Base-by-base conservation (phyloP, 73 alveolate genomes). In the Blepharisma japonicum region DNA sequence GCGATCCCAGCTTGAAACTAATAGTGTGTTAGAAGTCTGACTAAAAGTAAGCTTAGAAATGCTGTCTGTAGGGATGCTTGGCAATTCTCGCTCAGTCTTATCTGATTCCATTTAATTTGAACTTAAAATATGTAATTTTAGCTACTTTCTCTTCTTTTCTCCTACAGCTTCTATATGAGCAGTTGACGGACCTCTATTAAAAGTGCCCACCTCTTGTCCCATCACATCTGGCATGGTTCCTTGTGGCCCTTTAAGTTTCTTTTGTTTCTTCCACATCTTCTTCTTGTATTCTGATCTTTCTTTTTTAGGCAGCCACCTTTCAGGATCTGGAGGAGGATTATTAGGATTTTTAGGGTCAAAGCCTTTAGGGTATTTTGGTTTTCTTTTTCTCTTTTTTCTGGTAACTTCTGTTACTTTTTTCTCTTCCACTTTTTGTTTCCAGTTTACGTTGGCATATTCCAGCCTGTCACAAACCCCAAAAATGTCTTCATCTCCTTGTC, bases 1-100 rank as follows among this genome's bases (percentile, higher is more conserved):
- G 20, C 54, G 25, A 55, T 81, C 88, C 83, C 88, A 81, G 18
- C 83, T 67, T 8, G 88, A 32, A 7, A 68, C 82, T 6, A 81
- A 18, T 7, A 81, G 38, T n/a, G 45, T 42, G 68, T 81, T 85
- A 7, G 39, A n/a, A 7, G 78, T 18, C 18, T 47, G 67, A n/a
- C 56, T 78, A 56, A 48, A 81, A 14, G 55, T 18, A 21, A 81
- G 70, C 48, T 27, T n/a, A 18, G 88, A 20, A 27, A 81, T 38
- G 8, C 79, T 66, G 45, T 81, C 88, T 55, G 45, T 4, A 23
- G 84, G 84, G 2, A 25, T 14, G 2, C 5, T 39, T n/a, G 46
- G 14, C 2, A 61, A 14, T 61, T 61, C 74, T 61, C 74, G 14
- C 18, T 61, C 74, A 9, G 11, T 14, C 23, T 61, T 61, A 5